These are phyloP conservation scores for Cicer cuneatum DNA, from an alignment of 306 rosid genomes.

Conservation along the genomic window DNA sequence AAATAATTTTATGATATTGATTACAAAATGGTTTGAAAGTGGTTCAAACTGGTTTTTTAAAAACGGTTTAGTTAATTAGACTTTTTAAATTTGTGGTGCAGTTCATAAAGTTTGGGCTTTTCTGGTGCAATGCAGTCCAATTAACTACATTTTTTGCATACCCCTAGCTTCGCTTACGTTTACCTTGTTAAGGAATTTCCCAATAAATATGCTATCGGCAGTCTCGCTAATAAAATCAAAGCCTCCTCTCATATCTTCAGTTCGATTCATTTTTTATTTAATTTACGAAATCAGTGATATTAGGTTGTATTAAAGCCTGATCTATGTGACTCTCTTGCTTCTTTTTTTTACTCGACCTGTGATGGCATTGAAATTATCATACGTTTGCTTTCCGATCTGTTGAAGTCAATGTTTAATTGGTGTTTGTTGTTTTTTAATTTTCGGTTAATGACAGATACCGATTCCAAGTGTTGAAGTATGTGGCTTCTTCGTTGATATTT, in stretches of 20 bases:
- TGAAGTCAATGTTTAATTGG: conserved; percentile 25
- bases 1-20: too few relatives aligned
- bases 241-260: conserved; percentile 80
- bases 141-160: too few relatives aligned
- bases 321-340: conserved; percentile 41
- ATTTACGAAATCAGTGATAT: neutral
- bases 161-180: conserved; percentile 90
- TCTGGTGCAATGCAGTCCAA: too few relatives aligned
- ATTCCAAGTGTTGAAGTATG: too few relatives aligned
- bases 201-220: conserved; percentile 56
- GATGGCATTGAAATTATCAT: conserved; percentile 7
- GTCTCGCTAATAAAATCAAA: conserved; percentile 74
- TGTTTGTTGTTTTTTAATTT: neutral
- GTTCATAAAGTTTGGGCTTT: too few relatives aligned
- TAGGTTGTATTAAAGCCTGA: conserved; percentile 26
- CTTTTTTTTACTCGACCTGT: conserved; percentile 32
- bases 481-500: too few relatives aligned
- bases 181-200: conserved; percentile 78
- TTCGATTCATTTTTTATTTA: conserved; percentile 37
- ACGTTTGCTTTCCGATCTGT: conserved; percentile 30
- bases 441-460: too few relatives aligned
- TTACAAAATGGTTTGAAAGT: too few relatives aligned
- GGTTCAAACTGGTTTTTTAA: too few relatives aligned
- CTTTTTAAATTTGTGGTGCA: too few relatives aligned
- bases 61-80: too few relatives aligned